Evolutionary conservation across 2,329 filamentous ascomycete species (phyloP).

Genomic region (Fusarium drepaniforme): DNA sequence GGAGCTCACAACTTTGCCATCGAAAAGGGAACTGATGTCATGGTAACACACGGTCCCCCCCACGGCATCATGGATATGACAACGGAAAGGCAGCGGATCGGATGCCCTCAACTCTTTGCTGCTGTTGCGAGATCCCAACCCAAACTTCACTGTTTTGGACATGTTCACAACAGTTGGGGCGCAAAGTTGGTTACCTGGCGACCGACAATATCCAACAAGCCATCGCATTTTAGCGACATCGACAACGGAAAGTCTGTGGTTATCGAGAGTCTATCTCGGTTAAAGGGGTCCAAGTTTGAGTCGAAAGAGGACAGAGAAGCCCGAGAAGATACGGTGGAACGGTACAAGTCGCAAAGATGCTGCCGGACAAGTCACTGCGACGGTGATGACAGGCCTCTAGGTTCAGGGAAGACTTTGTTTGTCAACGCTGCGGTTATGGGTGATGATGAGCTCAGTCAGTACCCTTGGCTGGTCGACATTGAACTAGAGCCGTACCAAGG

Average conservation of each 20-base stretch:
- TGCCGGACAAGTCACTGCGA: constrained; percentile 18
- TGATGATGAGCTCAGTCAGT: background rate
- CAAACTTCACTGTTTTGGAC: constrained; percentile 53
- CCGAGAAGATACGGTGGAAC: background rate
- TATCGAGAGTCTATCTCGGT: constrained; percentile 50
- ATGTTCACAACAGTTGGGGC: constrained; percentile 50
- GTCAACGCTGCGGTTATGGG: constrained; percentile 31
- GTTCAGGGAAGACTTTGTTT: constrained; percentile 20
- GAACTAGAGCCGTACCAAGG: constrained; percentile 5
- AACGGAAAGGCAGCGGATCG: constrained; percentile 40
- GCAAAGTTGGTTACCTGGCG: constrained; percentile 63
- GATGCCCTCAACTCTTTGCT: constrained; percentile 48
- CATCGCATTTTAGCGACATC: constrained; percentile 61
- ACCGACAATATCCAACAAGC: constrained; percentile 31
- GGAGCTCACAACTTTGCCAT: constrained; percentile 45
- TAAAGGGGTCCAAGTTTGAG: constrained; percentile 7
- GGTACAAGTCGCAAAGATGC: constrained; percentile 8
- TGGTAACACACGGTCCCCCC: constrained; percentile 52
- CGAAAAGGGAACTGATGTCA: constrained; percentile 43
- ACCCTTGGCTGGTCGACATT: constrained; percentile 26
- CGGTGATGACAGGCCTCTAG: background rate
- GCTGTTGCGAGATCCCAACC: constrained; percentile 47
- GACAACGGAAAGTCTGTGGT: constrained; percentile 57
- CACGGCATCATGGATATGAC: constrained; percentile 57
- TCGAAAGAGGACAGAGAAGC: background rate